phyloP scores from a whole-genome alignment of 768 basidiomycete genomes.

The Trametes elegans region DNA sequence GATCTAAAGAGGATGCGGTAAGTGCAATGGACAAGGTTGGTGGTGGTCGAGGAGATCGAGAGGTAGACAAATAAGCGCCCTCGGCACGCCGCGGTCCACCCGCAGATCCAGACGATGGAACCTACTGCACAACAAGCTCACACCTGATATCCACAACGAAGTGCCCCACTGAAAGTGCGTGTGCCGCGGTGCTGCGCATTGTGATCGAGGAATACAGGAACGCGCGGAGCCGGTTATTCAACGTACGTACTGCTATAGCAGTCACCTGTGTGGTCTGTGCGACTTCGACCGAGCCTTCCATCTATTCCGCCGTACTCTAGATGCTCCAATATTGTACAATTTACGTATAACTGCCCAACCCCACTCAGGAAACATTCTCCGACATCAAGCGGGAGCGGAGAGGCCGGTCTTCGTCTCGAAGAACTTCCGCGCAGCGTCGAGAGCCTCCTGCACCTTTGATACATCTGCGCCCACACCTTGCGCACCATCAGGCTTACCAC shows the following conservation, averaged over 20 bases:
- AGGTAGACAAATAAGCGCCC: background rate
- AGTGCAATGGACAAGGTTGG: background rate
- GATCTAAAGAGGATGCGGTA: too few relatives aligned
- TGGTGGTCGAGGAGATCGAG: background rate
- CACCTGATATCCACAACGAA: too few relatives aligned
- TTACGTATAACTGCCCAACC: conserved; percentile 15
- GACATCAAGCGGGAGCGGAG: background rate
- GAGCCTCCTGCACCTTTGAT: conserved; percentile 63
- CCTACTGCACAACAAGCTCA: too few relatives aligned
- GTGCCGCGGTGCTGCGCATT: too few relatives aligned
- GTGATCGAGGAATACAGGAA: too few relatives aligned
- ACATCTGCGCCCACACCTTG: conserved; percentile 82
- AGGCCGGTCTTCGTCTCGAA: conserved; percentile 26
- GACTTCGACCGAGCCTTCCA: background rate
- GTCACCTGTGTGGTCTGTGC: background rate
- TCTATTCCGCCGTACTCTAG: conserved; percentile 8
- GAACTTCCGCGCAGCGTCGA: conserved; percentile 50
- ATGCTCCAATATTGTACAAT: conserved; percentile 15
- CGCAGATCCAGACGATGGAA: too few relatives aligned
- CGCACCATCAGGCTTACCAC: conserved; percentile 90
- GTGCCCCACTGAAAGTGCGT: too few relatives aligned
- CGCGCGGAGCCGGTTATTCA: too few relatives aligned
- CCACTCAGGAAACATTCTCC: background rate
- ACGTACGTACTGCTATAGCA: too few relatives aligned
- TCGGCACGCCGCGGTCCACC: too few relatives aligned